phyloP scores from a whole-genome alignment of 805 yeast genomes.

The Candida hungchunana region DNA sequence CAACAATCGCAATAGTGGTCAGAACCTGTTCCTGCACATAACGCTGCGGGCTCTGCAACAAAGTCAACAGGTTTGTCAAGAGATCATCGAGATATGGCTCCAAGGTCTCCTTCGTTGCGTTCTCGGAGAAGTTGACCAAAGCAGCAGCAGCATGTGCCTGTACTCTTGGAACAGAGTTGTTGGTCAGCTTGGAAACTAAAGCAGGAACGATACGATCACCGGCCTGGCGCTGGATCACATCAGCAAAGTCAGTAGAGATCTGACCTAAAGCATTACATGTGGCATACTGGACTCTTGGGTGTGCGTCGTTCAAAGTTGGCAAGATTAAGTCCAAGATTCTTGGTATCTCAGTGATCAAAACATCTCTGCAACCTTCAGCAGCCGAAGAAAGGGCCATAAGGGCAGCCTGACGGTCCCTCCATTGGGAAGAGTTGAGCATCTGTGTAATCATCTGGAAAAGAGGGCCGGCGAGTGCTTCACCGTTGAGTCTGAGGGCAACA shows the following conservation, averaged over 20 bases:
- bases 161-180: constrained; percentile 78
- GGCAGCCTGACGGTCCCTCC: constrained; percentile 97
- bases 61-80: constrained; percentile 64
- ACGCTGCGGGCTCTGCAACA: constrained; percentile 80
- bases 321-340: constrained; percentile 77
- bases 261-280: constrained; percentile 97
- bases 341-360: constrained; percentile 75
- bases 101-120: constrained; percentile 77
- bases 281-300: constrained; percentile 94
- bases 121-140: constrained; percentile 89
- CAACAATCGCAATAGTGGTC: constrained; percentile 94
- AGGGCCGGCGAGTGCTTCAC: constrained; percentile 78
- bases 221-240: constrained; percentile 74
- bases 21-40: constrained; percentile 97
- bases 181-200: constrained; percentile 72
- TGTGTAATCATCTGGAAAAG: constrained; percentile 81
- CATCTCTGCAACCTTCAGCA: constrained; percentile 95
- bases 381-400: constrained; percentile 95
- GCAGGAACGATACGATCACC: constrained; percentile 84
- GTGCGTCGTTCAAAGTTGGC: constrained; percentile 81
- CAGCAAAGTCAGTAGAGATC: constrained; percentile 94
- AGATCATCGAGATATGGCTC: constrained; percentile 91
- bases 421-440: constrained; percentile 68
- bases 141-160: constrained; percentile 99
- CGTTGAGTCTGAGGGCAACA: constrained; percentile 77